Percentiles rank a stretch among this genome's conserved stretches.
Conservation (phyloP, 192 early-diverging fungal species). For the Umbelopsis isabellina region DNA sequence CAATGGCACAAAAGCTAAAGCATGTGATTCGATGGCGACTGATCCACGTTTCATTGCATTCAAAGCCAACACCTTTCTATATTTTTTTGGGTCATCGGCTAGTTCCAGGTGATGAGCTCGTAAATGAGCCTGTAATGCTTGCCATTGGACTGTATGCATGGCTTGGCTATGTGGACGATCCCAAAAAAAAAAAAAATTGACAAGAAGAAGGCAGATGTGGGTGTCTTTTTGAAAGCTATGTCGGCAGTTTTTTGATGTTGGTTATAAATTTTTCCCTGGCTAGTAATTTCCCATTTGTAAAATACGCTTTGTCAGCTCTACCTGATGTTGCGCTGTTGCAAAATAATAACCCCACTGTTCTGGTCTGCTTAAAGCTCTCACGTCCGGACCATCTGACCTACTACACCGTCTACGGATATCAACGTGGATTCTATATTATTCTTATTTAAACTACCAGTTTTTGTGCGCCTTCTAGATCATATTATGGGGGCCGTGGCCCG, state of each 20-base stretch:
- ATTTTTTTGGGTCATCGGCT: conserved; percentile 15
- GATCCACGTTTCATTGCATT: conserved; percentile 35
- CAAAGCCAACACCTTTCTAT: conserved; percentile 34
- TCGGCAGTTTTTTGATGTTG: neutral
- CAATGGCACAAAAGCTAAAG: conserved; percentile 35
- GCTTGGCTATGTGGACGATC: neutral
- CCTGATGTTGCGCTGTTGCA: too few relatives aligned
- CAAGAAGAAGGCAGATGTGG: neutral
- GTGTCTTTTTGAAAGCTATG: neutral
- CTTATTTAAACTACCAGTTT: too few relatives aligned
- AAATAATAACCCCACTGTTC: too few relatives aligned
- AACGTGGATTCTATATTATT: too few relatives aligned
- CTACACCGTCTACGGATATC: too few relatives aligned
- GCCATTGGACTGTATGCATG: conserved; percentile 20
- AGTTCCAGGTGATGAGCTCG: neutral
- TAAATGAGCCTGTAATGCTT: conserved; percentile 8
- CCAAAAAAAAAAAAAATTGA: neutral
- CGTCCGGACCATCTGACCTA: too few relatives aligned
- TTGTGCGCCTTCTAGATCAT: too few relatives aligned
- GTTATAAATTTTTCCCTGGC: too few relatives aligned
- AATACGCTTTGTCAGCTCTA: too few relatives aligned
- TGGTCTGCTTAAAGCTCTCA: too few relatives aligned
- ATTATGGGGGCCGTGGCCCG: too few relatives aligned
- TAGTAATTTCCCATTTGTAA: too few relatives aligned
- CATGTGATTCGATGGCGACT: conserved; percentile 45